Base-by-base conservation (phyloP, 192 early-diverging fungal species). In the Powellomyces hirtus region DNA sequence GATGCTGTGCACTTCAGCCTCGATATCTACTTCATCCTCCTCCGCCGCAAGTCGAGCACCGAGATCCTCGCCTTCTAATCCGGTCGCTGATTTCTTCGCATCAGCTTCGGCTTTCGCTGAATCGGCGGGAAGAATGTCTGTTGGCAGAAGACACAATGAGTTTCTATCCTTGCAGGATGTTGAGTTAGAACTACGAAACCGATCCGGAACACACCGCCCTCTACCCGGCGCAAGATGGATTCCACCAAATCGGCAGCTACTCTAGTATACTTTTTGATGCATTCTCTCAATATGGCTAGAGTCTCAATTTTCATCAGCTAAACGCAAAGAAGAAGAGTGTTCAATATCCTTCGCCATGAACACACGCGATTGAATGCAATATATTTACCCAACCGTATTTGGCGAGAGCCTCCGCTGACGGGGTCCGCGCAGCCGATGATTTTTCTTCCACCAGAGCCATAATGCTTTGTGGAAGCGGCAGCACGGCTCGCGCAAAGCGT, bases 271-370 rank as follows among this genome's bases (percentile, higher is more conserved):
- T 72, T 62, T 60, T 71, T 73, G 53, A 81, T 76, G 50, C 76
- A 81, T 40, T 81, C 80, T 18, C 74, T 76, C 18, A 82, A 58
- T 4, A 79, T 64, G 14, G 72, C 67, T 13, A 81, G 77, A n/a
- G 60, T 75, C 33, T 83, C 81, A 29, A 80, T 46, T 22, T 70
- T 69, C 33, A 80, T 35, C 20, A 80, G 73, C 78, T 80, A 62
- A 3, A 38, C n/a, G 3, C 42, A 18, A 8, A 31, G n/a, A 49
- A 49, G 14, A 53, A 24, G 26, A 26, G 2, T 10, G n/a, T 10
- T 52, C 5, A 33, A 34, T n/a, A 30, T 16, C 22, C 10, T 46
- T 2, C 40, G 26, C 2, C 46, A 24, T 7, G 26, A 49, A 18
- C n/a, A 14, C n/a, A n/a, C 16, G 46, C 46, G 5, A 24, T 16